Evolutionary conservation across 73 alveolate species (phyloP), one percentile per base, ranked within the genome.

Genomic region (Paramecium primaurelia): DNA sequence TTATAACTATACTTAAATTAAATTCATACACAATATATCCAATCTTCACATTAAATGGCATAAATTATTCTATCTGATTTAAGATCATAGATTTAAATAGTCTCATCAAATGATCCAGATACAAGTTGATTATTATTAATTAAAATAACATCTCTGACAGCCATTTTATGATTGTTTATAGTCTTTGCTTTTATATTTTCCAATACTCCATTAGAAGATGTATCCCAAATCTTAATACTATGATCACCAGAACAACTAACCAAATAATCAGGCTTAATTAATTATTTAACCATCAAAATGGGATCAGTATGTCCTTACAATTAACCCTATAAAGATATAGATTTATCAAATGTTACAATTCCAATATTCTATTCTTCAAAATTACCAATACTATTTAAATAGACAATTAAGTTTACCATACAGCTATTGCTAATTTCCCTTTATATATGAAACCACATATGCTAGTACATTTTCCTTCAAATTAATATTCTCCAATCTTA

Each of bases 241-340:
- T 73, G 87, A 36, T 73, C 87, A 30, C 87, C 87, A 11, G 87
- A 73, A 73, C 87, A 73, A 64, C 84, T 64, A 26, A 64, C 84
- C 6, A 64, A 34, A 10, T 32, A 32, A 28, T 28, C 42, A 14
- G 84, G 84, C 12, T 34, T 64, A 12, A 64, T 28, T 14, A 64
- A 34, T 14, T 64, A 11, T 34, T 64, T 64, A 28, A 64, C 84
- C 47, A 32, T 64, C 42, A 64, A 34, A 32, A 64, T 64, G 0
- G 84, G 84, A 64, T 64, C 84, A 11, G 84, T 28, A 64, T 64
- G 84, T 32, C 84, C 84, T 32, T 32, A 10, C 22, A 64, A 64
- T 3, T 64, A 32, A 28, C 84, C 84, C 16, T 32, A 32, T 1
- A 28, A 34, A 6, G 16, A 28, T 6, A 64, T 32, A 2, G 84